These are phyloP conservation scores for Aspergillus cristatus DNA, from an alignment of 495 filamentous ascomycete genomes.

Conservation along the genomic window DNA sequence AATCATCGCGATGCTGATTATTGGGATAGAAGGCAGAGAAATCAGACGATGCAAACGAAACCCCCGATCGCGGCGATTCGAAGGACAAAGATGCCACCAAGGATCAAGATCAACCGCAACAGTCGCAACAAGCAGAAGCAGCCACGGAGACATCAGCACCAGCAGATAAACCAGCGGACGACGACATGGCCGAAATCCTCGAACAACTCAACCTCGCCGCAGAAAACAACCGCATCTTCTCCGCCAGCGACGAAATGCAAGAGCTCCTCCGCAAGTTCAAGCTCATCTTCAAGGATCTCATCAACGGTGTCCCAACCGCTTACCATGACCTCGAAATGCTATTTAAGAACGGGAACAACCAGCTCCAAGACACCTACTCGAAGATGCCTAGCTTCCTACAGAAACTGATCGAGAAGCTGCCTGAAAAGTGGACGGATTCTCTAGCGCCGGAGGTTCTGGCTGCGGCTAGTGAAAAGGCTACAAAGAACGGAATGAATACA, in stretches of 20 bases:
- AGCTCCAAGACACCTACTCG: conserved; percentile 66
- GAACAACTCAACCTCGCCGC: conserved; percentile 72
- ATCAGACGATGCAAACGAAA: no score
- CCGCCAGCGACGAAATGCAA: conserved; percentile 70
- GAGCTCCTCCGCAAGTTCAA: conserved; percentile 77
- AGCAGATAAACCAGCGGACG: conserved; percentile 44
- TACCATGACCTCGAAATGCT: conserved; percentile 81
- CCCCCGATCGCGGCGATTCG: no score
- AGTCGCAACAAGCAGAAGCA: conserved; percentile 1
- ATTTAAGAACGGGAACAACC: conserved; percentile 67
- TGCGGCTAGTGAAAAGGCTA: conserved; percentile 58
- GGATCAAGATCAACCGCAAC: background rate
- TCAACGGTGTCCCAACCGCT: conserved; percentile 61
- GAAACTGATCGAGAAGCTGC: conserved; percentile 77
- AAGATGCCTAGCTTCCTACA: conserved; percentile 74
- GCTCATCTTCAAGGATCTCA: conserved; percentile 46
- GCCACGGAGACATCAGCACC: background rate
- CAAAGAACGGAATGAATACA: conserved; percentile 54
- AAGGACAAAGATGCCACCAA: conserved; percentile 5
- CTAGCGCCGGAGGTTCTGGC: conserved; percentile 76
- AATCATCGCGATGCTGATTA: no score
- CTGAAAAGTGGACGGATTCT: conserved; percentile 64
- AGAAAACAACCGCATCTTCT: conserved; percentile 70
- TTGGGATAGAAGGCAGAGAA: no score
- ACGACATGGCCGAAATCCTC: conserved; percentile 68